Evolutionary conservation across 768 basidiomycete genomes (phyloP).

Genomic region (Leccinum truebloodii): DNA sequence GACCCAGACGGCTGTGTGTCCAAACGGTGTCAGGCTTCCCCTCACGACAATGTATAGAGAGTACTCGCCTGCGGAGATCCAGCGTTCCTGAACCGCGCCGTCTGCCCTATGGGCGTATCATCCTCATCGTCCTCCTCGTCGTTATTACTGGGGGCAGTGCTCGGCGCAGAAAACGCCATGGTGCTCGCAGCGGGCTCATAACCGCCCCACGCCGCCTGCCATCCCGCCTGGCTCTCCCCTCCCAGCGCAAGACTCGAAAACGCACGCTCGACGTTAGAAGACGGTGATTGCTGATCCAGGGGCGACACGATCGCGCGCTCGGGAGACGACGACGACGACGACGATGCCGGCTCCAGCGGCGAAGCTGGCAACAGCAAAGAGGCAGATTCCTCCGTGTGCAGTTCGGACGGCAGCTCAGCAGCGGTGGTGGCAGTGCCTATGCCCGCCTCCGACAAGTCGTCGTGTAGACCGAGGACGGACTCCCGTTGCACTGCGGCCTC

Average conservation of each 20-base stretch:
- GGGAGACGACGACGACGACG: constrained; percentile 22
- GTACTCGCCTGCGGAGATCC: constrained; percentile 27
- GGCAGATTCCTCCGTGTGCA: constrained; percentile 15
- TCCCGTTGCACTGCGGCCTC: constrained; percentile 13
- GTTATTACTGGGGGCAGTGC: constrained; percentile 33
- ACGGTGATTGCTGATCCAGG: constrained; percentile 27
- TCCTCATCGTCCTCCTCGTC: constrained; percentile 73
- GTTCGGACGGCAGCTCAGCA: constrained; percentile 11
- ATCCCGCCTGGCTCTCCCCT: constrained; percentile 48
- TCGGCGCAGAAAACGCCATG: constrained; percentile 25
- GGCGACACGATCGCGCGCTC: constrained; percentile 33
- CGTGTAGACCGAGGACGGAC: constrained; percentile 12
- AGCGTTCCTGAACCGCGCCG: constrained; percentile 32
- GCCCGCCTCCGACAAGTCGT: not conserved
- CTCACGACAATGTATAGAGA: not conserved
- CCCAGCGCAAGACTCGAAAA: constrained; percentile 49
- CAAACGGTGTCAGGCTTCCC: constrained; percentile 3
- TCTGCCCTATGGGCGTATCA: constrained; percentile 64
- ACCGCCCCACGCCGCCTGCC: constrained; percentile 52
- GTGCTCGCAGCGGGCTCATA: constrained; percentile 27
- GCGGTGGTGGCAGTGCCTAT: not conserved
- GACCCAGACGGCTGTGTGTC: constrained; percentile 18
- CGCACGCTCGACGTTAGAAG: constrained; percentile 28
- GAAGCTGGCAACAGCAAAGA: constrained; percentile 7
- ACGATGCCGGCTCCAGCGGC: constrained; percentile 12